These are phyloP conservation scores for Zoysia japonica DNA, from an alignment of 176 grass and related monocot species.

Conservation along the genomic window DNA sequence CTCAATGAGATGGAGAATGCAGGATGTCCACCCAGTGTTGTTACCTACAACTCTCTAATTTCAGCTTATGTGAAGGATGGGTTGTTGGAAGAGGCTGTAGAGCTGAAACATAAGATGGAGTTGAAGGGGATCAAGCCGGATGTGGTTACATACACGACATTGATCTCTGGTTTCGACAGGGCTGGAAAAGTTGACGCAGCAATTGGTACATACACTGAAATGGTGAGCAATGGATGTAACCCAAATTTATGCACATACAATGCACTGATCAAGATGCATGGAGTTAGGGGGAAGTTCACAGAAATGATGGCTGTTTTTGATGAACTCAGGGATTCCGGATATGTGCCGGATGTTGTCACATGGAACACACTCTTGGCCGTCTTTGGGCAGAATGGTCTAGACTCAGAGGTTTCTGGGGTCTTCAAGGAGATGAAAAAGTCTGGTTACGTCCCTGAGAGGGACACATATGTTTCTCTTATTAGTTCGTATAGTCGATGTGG, in stretches of 20 bases:
- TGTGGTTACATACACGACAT: constrained; percentile 88
- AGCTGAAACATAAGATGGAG: constrained; percentile 78
- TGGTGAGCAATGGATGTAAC: constrained; percentile 60
- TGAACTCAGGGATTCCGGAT: constrained; percentile 59
- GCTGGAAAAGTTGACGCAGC: constrained; percentile 70
- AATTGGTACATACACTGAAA: constrained; percentile 61
- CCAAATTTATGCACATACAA: constrained; percentile 91
- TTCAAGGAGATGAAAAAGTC: constrained; percentile 97
- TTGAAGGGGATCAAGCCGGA: constrained; percentile 69
- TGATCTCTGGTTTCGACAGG: constrained; percentile 84
- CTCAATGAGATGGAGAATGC: constrained; percentile 69
- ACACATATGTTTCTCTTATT: constrained; percentile 90
- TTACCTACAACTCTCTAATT: constrained; percentile 83
- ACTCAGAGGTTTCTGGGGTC: constrained; percentile 72
- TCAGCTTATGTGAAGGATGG: constrained; percentile 79
- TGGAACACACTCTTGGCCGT: constrained; percentile 87
- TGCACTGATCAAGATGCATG: constrained; percentile 86
- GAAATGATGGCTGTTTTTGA: constrained; percentile 89
- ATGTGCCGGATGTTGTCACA: constrained; percentile 70
- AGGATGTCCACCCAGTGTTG: constrained; percentile 62
- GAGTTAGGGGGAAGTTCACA: constrained; percentile 67
- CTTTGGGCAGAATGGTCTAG: constrained; percentile 88
- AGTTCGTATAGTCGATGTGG: constrained; percentile 90
- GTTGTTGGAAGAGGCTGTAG: constrained; percentile 61
- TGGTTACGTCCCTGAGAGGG: constrained; percentile 83